Evolutionary conservation across 306 rosid genomes (phyloP).

Genomic region (Lupinus albus): DNA sequence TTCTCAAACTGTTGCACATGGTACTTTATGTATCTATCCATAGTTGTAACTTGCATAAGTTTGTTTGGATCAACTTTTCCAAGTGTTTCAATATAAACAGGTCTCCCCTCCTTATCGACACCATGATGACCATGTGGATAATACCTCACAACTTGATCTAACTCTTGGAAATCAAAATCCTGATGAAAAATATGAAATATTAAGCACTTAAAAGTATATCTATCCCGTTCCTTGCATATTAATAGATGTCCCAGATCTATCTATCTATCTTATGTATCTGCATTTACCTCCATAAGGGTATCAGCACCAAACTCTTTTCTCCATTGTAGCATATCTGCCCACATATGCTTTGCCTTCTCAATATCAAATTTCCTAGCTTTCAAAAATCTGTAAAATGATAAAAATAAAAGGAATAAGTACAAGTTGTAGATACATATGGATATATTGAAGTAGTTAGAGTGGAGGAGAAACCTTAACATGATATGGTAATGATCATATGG

Average conservation of each 20-base stretch:
- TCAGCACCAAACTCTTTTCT: constrained; percentile 83
- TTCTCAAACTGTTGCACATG: constrained; percentile 94
- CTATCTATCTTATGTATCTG: no score
- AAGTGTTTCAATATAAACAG: constrained; percentile 88
- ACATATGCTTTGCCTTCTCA: constrained; percentile 93
- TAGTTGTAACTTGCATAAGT: constrained; percentile 88
- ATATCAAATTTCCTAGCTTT: constrained; percentile 93
- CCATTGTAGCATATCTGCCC: constrained; percentile 98
- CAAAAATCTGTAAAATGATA: constrained; percentile 62
- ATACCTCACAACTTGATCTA: constrained; percentile 73
- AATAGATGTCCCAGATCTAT: constrained; percentile 10
- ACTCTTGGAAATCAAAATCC: constrained; percentile 89
- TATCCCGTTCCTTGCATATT: not conserved
- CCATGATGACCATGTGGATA: constrained; percentile 98
- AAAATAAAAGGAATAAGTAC: constrained; percentile 20
- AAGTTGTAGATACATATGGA: no score
- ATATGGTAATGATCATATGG: constrained; percentile 84
- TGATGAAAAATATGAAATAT: constrained; percentile 42
- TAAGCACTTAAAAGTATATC: constrained; percentile 15
- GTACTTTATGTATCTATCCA: constrained; percentile 90
- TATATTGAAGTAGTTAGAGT: no score
- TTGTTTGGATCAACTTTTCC: constrained; percentile 96
- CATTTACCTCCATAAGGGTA: constrained; percentile 73
- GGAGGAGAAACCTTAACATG: constrained; percentile 70
- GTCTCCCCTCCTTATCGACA: constrained; percentile 95